phyloP scores from a whole-genome alignment of 768 basidiomycete genomes.

The Leucogyrophana mollusca region DNA sequence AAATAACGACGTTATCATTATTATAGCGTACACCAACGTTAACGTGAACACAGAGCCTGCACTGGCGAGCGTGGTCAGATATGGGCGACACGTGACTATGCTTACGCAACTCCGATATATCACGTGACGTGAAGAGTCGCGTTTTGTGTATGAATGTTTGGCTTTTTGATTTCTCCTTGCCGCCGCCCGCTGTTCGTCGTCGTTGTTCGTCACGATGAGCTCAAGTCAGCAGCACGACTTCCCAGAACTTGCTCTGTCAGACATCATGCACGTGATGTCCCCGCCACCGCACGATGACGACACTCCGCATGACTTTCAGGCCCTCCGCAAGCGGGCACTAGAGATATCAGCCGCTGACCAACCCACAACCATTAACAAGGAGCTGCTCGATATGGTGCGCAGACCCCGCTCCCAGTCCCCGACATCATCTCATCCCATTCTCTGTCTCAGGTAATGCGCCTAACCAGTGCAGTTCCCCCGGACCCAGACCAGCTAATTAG shows the following conservation, averaged over 20 bases:
- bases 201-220: conserved; percentile 21
- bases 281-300: conserved; percentile 28
- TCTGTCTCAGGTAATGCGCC: conserved; percentile 41
- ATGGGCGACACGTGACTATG: conserved; percentile 19
- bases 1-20: conserved; percentile 40
- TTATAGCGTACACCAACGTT: no score
- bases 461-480: conserved; percentile 43
- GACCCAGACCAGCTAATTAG: conserved; percentile 45
- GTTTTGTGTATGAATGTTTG: conserved; percentile 36
- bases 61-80: no score
- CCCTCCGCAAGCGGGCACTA: conserved; percentile 6
- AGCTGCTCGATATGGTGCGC: conserved; percentile 58
- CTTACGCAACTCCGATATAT: conserved; percentile 18
- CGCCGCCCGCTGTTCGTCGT: conserved; percentile 11
- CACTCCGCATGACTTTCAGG: conserved; percentile 17
- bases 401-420: conserved; percentile 9
- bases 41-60: no score
- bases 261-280: conserved; percentile 54
- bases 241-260: conserved; percentile 49
- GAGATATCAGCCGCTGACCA: no score
- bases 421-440: background rate
- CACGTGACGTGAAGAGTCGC: conserved; percentile 34
- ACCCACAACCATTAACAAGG: conserved; percentile 32
- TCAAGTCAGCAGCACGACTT: conserved; percentile 19
- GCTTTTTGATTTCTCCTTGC: conserved; percentile 28